Evolutionary conservation across 2,329 filamentous ascomycete genomes (phyloP).

Genomic region (Trichoderma afroharzianum): DNA sequence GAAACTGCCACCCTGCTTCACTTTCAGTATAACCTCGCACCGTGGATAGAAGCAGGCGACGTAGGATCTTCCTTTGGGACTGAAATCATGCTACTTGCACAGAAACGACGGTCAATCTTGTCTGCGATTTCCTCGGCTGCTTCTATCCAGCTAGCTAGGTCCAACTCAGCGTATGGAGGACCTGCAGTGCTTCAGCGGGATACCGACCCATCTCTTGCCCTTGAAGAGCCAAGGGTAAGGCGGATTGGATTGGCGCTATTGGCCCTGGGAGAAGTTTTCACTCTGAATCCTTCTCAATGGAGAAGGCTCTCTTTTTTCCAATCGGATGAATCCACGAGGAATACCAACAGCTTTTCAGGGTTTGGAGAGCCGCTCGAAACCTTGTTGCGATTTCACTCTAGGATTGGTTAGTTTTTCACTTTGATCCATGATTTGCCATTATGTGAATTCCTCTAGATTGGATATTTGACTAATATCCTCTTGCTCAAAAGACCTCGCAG

Average conservation of each 20-base stretch:
- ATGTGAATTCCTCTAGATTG: not conserved
- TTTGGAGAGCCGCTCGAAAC: conserved; percentile 20
- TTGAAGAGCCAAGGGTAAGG: conserved; percentile 2
- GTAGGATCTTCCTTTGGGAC: conserved; percentile 18
- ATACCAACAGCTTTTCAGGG: not conserved
- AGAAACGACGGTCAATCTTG: conserved; percentile 8
- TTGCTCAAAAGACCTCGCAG: conserved; percentile 18
- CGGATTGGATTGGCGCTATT: conserved; percentile 11
- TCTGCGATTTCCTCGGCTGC: conserved; percentile 16
- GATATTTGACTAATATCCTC: not conserved
- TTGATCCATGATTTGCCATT: not conserved
- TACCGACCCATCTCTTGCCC: not conserved
- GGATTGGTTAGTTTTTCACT: conserved; percentile 18
- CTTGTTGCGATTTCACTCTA: conserved; percentile 18
- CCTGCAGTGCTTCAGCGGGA: not conserved
- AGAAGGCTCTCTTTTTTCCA: conserved; percentile 5
- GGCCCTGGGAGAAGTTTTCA: conserved; percentile 10
- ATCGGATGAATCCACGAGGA: not conserved
- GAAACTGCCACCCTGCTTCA: conserved; percentile 20
- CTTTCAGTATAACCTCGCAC: conserved; percentile 23
- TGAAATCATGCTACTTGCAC: conserved; percentile 21
- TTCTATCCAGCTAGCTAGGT: conserved; percentile 6
- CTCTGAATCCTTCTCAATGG: conserved; percentile 13
- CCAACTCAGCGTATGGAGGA: not conserved
- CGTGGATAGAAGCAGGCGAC: conserved; percentile 24